Evolutionary conservation across 169 alveolate genomes (phyloP).

Genomic region (Babesia sp.): DNA sequence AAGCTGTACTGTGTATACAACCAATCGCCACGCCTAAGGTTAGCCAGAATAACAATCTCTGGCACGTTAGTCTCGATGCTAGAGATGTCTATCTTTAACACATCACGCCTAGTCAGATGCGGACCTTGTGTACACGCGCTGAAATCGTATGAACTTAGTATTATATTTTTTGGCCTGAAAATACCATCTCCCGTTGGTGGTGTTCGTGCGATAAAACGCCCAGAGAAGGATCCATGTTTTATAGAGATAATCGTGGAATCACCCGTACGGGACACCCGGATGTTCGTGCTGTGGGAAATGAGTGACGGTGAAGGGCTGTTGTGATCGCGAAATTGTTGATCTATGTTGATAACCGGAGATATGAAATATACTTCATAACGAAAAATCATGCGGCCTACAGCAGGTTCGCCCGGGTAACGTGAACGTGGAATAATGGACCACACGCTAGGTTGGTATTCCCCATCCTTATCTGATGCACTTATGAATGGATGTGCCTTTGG

Average conservation of each 20-base stretch:
- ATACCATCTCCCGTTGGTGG: not conserved
- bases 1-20: not conserved
- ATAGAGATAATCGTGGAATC: not conserved
- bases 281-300: not conserved
- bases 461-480: not conserved
- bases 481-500: not conserved
- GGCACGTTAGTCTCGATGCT: not conserved
- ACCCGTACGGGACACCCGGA: not conserved
- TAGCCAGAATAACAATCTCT: not conserved
- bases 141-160: not conserved
- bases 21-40: not conserved
- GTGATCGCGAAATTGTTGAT: not conserved
- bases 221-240: not conserved
- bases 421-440: not conserved
- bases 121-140: not conserved
- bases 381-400: no score
- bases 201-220: not conserved
- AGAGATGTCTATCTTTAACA: not conserved
- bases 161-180: not conserved
- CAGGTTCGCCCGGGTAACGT: not conserved
- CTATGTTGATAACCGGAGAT: not conserved
- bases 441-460: not conserved
- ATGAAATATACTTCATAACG: not conserved
- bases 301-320: not conserved
- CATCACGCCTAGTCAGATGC: not conserved